Conservation (phyloP, 2,329 filamentous ascomycete genomes). For the Albifimbria verrucaria region DNA sequence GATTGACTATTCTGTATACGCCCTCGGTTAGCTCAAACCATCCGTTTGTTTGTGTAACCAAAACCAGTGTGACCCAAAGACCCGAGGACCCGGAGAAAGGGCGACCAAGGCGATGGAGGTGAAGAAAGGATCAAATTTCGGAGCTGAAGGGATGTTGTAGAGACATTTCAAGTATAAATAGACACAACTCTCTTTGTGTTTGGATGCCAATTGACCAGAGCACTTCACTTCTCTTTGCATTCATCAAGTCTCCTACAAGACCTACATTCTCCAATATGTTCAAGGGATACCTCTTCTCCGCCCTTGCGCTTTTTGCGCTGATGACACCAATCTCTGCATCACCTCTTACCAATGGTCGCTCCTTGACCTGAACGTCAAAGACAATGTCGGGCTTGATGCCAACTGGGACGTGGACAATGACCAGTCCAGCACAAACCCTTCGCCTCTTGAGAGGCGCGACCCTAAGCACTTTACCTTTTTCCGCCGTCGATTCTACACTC, state of each 20-base stretch:
- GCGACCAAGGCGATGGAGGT: too few species aligned
- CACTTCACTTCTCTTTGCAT: too few species aligned
- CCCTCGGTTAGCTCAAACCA: too few species aligned
- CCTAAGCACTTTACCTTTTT: not conserved
- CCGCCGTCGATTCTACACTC: not conserved
- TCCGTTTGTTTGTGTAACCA: too few species aligned
- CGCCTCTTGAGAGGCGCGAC: not conserved
- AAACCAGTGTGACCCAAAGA: too few species aligned
- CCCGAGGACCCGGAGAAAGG: too few species aligned
- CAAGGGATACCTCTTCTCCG: not conserved
- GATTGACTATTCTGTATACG: too few species aligned
- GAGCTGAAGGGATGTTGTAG: too few species aligned
- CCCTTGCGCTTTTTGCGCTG: not conserved
- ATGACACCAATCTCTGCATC: not conserved
- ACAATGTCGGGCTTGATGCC: not conserved
- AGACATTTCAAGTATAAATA: too few species aligned
- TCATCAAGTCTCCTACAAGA: not conserved
- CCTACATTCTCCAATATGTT: not conserved
- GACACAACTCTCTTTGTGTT: too few species aligned
- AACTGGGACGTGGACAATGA: not conserved
- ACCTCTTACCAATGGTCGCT: not conserved
- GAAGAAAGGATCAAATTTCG: too few species aligned
- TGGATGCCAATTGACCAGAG: too few species aligned
- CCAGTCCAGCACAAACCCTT: not conserved
- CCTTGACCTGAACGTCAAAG: not conserved